A percentile compares a stretch with the other conserved stretches of the same genome.
These are phyloP conservation scores for Pichia deserticola DNA, from an alignment of 805 yeast species.

Conservation along the genomic window DNA sequence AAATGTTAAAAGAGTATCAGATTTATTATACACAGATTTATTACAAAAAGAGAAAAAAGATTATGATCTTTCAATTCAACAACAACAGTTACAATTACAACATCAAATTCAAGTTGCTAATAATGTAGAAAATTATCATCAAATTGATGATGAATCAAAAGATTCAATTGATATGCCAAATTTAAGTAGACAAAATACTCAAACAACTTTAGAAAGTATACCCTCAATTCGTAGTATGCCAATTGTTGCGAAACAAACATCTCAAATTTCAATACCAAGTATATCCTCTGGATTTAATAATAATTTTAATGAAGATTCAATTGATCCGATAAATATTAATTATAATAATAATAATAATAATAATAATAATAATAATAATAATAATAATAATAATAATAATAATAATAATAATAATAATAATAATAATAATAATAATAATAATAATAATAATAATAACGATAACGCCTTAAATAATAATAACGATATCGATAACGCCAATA, in stretches of 20 bases:
- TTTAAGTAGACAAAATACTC: slow-evolving; percentile 12
- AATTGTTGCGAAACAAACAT: slow-evolving; percentile 2
- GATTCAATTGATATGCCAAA: slow-evolving; percentile 5
- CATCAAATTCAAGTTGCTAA: not conserved
- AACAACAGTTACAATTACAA: not conserved
- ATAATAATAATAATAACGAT: not conserved
- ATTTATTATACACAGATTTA: slow-evolving; percentile 15
- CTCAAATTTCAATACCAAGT: slow-evolving; percentile 10
- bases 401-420: not conserved
- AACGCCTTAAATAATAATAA: not conserved
- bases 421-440: not conserved
- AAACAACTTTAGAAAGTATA: slow-evolving; percentile 10
- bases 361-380: not conserved
- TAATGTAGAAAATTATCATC: not conserved
- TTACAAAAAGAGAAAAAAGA: slow-evolving; percentile 6
- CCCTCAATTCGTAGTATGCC: slow-evolving; percentile 9
- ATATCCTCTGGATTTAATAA: slow-evolving; percentile 10
- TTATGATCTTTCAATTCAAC: not conserved
- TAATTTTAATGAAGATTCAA: slow-evolving; percentile 9
- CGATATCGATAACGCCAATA: too few relatives aligned
- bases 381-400: not conserved
- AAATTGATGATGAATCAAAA: slow-evolving; percentile 1
- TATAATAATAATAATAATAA: not conserved
- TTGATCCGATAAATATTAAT: slow-evolving; percentile 10
- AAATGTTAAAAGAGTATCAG: slow-evolving; percentile 27